Conservation (phyloP, 2,329 filamentous ascomycete species). For the Microsporum canis region DNA sequence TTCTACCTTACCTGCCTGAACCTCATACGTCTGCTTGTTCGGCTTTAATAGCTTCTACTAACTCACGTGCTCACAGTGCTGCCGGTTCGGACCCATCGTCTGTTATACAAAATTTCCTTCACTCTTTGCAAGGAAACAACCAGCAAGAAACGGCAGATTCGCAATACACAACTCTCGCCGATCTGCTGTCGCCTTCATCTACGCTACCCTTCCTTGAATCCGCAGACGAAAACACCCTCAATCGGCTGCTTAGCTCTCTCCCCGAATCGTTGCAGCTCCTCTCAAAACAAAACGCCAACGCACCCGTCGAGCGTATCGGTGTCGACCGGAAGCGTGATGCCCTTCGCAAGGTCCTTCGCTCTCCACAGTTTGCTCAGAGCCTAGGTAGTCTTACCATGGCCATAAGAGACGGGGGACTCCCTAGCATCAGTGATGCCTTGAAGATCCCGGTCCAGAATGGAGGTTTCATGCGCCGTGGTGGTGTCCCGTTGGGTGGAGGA, state of each 20-base stretch:
- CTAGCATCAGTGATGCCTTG: conserved; percentile 78
- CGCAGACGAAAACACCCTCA: conserved; percentile 52
- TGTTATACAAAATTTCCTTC: conserved; percentile 78
- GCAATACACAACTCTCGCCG: conserved; percentile 70
- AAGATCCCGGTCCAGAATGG: conserved; percentile 69
- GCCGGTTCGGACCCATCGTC: conserved; percentile 58
- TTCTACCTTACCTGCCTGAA: background rate
- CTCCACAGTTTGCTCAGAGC: conserved; percentile 84
- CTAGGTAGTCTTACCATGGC: conserved; percentile 76
- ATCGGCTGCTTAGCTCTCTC: conserved; percentile 64
- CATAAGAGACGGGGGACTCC: conserved; percentile 77
- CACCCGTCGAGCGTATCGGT: conserved; percentile 62
- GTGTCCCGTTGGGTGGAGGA: conserved; percentile 74
- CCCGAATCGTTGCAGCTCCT: conserved; percentile 69
- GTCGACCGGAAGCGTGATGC: conserved; percentile 67
- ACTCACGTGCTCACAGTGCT: conserved; percentile 38
- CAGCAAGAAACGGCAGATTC: conserved; percentile 45
- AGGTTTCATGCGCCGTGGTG: conserved; percentile 66
- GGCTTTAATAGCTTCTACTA: background rate
- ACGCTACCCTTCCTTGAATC: conserved; percentile 69
- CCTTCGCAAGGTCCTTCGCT: conserved; percentile 69
- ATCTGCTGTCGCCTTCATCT: conserved; percentile 65
- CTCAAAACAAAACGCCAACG: conserved; percentile 54
- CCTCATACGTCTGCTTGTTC: background rate
- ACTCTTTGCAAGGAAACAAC: conserved; percentile 53